Base-by-base conservation (phyloP, 1,284 basidiomycete genomes). In the Apiotrichum siamense region DNA sequence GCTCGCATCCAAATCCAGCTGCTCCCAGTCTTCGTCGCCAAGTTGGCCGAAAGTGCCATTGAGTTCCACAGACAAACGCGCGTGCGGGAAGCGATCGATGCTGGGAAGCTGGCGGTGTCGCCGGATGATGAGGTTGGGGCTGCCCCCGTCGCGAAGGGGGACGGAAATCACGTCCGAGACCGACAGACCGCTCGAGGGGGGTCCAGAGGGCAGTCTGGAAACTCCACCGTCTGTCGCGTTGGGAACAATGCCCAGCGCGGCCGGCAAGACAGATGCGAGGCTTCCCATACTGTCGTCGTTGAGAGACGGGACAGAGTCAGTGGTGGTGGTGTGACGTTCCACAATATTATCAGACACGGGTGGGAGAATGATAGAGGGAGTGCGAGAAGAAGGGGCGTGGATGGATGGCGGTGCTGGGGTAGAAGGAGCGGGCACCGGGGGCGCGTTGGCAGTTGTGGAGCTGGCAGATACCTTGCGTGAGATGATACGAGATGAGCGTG, bases 11-110 rank as follows among this genome's bases (percentile, higher is more conserved):
- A 57, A 20, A 21, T 43, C 41, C 13, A 43, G 18, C 29, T 39
- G 38, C 38, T 39, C 38, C 38, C 38, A 39, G 38, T 72, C 70
- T 33, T 70, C 70, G n/a, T 64, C 52, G 36, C 56, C 56, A 4
- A 54, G 52, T 37, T 48, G 46, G 21, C 65, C 63, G 35, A 69
- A 62, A 7, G 58, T 61, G 5, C 70, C 70, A 44, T 66, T 54
- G 31, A 72, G 45, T 37, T 72, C 69, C 32, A 72, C 65, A 7
- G 64, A 67, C 20, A 57, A 47, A 0, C 69, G 54, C 3, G 63
- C 57, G 18, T 62, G 50, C 24, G 41, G 41, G 47, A 45, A 54
- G 27, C 38, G 38, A 44, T 57, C 52, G 27, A 54, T 46, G 24
- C 52, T 54, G 29, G 56, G 56, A 3, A 51, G 18, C 26, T 54